These are phyloP conservation scores for Heterobasidion annosum DNA, from an alignment of 1,284 basidiomycete genomes.

Conservation along the genomic window DNA sequence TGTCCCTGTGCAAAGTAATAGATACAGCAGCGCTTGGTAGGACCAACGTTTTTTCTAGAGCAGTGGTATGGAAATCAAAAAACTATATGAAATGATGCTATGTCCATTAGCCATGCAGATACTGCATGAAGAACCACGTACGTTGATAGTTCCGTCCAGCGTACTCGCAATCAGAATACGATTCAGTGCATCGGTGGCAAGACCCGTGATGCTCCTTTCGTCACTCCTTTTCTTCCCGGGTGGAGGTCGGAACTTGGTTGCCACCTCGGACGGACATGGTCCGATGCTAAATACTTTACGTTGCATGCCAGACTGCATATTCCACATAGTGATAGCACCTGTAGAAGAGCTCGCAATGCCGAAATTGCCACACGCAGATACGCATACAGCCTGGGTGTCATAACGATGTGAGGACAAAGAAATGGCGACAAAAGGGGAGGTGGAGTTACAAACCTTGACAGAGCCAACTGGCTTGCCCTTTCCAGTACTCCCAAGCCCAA, in stretches of 20 bases:
- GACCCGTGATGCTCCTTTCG: conserved; percentile 67
- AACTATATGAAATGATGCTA: conserved; percentile 46
- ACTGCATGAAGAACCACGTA: conserved; percentile 29
- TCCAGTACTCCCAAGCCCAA: conserved; percentile 36
- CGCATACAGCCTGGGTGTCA: conserved; percentile 68
- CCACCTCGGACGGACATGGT: conserved; percentile 44
- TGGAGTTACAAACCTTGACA: conserved; percentile 44
- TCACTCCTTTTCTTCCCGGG: conserved; percentile 34
- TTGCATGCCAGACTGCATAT: conserved; percentile 91
- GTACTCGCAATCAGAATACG: conserved; percentile 76
- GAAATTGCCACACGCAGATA: conserved; percentile 96
- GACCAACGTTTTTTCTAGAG: conserved; percentile 58
- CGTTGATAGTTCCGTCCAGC: conserved; percentile 81
- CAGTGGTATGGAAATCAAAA: conserved; percentile 90
- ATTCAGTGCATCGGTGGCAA: conserved; percentile 86
- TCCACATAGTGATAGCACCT: conserved; percentile 83
- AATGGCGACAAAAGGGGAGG: conserved; percentile 1
- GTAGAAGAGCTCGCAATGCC: conserved; percentile 78
- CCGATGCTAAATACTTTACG: conserved; percentile 72
- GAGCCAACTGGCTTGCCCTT: conserved; percentile 49
- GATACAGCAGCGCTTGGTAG: conserved; percentile 67
- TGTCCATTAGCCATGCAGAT: not conserved
- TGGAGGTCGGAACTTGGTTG: conserved; percentile 20
- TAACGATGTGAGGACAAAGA: not conserved
- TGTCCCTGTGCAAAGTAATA: conserved; percentile 77